phyloP scores from a whole-genome alignment of 257 asterid genomes.

The Solanum appendiculatum region DNA sequence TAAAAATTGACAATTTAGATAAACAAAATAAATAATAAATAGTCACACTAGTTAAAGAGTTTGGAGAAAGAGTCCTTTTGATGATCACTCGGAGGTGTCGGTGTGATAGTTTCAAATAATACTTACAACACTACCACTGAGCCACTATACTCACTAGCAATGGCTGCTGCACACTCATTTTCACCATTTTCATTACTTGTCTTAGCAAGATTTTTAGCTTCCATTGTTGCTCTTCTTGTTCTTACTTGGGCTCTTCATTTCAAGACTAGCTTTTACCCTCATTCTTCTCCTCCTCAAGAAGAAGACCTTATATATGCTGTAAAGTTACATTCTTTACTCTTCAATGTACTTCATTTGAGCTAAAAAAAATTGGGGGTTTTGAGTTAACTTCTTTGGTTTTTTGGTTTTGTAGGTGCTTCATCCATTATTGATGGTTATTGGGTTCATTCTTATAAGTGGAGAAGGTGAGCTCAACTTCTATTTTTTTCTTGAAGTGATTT shows the following conservation, averaged over 20 bases:
- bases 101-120: background rate
- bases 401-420: constrained; percentile 54
- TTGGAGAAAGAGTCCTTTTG: background rate
- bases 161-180: constrained; percentile 26
- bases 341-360: background rate
- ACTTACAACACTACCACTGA: background rate
- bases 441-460: constrained; percentile 79
- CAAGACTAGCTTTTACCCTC: constrained; percentile 60
- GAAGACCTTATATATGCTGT: constrained; percentile 62
- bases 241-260: constrained; percentile 58
- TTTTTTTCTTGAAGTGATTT: background rate
- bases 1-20: no score
- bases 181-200: constrained; percentile 26
- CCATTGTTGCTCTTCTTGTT: constrained; percentile 60
- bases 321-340: background rate
- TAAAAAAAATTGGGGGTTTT: background rate
- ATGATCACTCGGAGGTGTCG: background rate
- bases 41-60: no score
- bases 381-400: background rate
- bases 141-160: background rate
- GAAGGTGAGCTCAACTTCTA: constrained; percentile 41
- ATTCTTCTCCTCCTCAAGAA: constrained; percentile 40
- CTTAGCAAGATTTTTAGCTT: constrained; percentile 60
- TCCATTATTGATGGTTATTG: constrained; percentile 86
- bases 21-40: no score